phyloP scores from a whole-genome alignment of 768 basidiomycete species.

The Lactarius sanguifluus region DNA sequence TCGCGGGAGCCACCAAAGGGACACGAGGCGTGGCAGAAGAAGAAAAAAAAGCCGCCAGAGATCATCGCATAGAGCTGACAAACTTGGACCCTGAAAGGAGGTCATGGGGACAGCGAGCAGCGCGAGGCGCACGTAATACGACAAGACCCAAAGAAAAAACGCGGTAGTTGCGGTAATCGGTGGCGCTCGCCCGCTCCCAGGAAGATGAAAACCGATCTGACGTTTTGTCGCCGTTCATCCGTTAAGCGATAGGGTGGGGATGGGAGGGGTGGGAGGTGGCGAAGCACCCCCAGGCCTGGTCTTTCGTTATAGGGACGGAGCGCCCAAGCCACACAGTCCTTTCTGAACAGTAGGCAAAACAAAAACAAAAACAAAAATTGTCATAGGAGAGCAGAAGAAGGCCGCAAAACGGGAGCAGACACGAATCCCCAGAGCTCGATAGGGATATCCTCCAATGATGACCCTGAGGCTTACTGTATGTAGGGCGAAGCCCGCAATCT shows the following conservation, averaged over 20 bases:
- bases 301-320: constrained; percentile 25
- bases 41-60: not conserved
- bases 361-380: constrained; percentile 4
- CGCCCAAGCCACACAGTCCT: constrained; percentile 7
- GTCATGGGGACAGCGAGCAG: constrained; percentile 24
- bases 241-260: constrained; percentile 24
- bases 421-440: constrained; percentile 9
- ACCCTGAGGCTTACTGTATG: constrained; percentile 13
- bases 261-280: constrained; percentile 8
- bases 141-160: constrained; percentile 4
- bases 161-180: constrained; percentile 21
- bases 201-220: constrained; percentile 24
- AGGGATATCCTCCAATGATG: constrained; percentile 6
- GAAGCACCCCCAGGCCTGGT: constrained; percentile 13
- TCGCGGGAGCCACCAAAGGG: constrained; percentile 6
- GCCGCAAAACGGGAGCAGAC: constrained; percentile 4
- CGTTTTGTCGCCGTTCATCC: constrained; percentile 23
- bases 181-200: constrained; percentile 25
- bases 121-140: constrained; percentile 24
- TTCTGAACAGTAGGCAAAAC: not conserved
- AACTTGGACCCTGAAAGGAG: constrained; percentile 5
- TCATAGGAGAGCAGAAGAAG: constrained; percentile 12
- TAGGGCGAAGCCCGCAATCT: constrained; percentile 1
- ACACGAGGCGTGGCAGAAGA: constrained; percentile 4
- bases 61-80: constrained; percentile 9